Percentiles rank a stretch among this genome's conserved stretches.
Evolutionary conservation across 1,139 yeast species (phyloP).

Genomic region (Magnusiomyces magnusii): DNA sequence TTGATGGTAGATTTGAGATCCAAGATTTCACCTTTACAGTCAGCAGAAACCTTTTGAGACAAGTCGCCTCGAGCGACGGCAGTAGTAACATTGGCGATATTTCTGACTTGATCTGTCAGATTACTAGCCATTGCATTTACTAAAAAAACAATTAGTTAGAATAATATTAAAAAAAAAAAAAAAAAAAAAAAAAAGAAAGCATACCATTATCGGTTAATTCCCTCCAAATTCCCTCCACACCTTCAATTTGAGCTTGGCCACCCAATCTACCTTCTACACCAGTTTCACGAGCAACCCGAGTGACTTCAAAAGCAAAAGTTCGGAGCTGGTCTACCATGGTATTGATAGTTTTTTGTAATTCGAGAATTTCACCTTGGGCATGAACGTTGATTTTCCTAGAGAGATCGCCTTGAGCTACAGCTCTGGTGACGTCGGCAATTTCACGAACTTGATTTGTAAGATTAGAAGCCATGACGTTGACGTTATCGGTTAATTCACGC

Average conservation of each 20-base stretch:
- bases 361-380: constrained; percentile 77
- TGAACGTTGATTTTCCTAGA: constrained; percentile 72
- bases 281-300: constrained; percentile 81
- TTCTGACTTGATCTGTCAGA: constrained; percentile 79
- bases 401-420: constrained; percentile 74
- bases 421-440: constrained; percentile 81
- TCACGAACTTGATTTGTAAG: constrained; percentile 79
- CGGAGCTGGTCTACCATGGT: constrained; percentile 85
- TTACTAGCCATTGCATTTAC: constrained; percentile 84
- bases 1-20: constrained; percentile 73
- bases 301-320: constrained; percentile 82
- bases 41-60: constrained; percentile 79
- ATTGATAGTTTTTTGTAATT: constrained; percentile 70
- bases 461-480: constrained; percentile 80
- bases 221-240: constrained; percentile 85
- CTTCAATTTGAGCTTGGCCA: constrained; percentile 78
- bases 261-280: constrained; percentile 85
- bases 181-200: constrained; percentile 3
- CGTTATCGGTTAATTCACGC: constrained; percentile 77
- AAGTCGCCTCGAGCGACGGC: constrained; percentile 91
- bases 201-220: constrained; percentile 71
- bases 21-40: constrained; percentile 81
- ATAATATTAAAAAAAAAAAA: background rate
- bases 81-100: constrained; percentile 84
- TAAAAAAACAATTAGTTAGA: constrained; percentile 11